phyloP scores from a whole-genome alignment of 257 asterid genomes.

The Nicotiana obtusifolia region DNA sequence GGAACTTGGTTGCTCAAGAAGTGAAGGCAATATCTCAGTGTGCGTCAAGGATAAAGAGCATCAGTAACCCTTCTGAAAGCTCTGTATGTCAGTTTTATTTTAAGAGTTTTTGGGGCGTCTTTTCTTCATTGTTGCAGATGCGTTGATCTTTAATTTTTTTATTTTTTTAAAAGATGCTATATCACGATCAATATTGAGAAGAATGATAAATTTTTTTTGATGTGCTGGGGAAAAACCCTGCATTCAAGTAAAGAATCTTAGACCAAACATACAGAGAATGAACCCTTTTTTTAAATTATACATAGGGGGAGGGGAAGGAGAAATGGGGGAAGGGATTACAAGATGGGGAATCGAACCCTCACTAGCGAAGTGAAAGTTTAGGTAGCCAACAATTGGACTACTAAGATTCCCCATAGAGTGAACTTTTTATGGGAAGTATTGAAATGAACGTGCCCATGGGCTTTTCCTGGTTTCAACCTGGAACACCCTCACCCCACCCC shows the following conservation, averaged over 20 bases:
- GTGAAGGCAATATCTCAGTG: constrained; percentile 82
- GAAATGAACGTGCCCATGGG: background rate
- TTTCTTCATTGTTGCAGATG: background rate
- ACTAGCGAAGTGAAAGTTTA: background rate
- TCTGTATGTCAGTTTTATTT: constrained; percentile 41
- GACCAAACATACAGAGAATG: background rate
- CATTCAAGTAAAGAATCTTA: background rate
- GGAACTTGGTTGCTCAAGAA: constrained; percentile 64
- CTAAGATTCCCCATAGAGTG: background rate
- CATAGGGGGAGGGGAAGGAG: background rate
- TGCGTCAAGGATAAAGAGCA: constrained; percentile 56
- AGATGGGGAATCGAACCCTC: background rate
- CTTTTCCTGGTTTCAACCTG: constrained; percentile 2
- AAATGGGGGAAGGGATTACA: background rate
- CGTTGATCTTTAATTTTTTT: background rate
- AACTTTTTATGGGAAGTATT: background rate
- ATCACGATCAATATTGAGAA: background rate
- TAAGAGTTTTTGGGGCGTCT: background rate
- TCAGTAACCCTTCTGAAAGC: constrained; percentile 31
- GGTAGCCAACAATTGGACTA: background rate
- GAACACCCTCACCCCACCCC: background rate
- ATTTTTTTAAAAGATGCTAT: background rate
- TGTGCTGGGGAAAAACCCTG: background rate
- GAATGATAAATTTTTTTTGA: background rate
- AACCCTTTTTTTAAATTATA: background rate